These are phyloP conservation scores for Ogataea nitratoaversa DNA, from an alignment of 805 yeast species.

Conservation along the genomic window DNA sequence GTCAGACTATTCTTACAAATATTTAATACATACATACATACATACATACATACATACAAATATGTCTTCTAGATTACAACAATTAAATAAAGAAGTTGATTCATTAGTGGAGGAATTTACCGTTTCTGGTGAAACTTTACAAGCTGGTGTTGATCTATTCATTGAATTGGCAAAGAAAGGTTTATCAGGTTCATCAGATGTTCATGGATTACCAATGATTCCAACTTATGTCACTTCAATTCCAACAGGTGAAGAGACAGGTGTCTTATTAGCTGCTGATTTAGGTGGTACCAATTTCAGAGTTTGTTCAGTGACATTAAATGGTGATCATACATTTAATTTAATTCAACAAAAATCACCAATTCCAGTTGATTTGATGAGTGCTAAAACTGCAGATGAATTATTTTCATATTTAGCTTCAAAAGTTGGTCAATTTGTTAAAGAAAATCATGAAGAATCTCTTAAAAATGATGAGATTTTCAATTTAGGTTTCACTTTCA, in stretches of 20 bases:
- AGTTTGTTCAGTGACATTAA: constrained; percentile 79
- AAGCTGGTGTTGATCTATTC: constrained; percentile 51
- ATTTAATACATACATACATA: too few species aligned
- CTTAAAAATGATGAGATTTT: constrained; percentile 29
- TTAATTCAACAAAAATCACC: constrained; percentile 72
- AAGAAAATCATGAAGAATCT: constrained; percentile 50
- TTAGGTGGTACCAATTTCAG: constrained; percentile 96
- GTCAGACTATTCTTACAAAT: too few species aligned
- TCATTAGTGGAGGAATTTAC: constrained; percentile 37
- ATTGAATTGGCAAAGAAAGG: constrained; percentile 60
- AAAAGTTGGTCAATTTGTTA: constrained; percentile 61
- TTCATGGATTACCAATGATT: constrained; percentile 76
- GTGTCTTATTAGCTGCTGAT: constrained; percentile 84
- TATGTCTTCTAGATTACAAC: neutral
- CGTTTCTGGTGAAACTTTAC: constrained; percentile 38
- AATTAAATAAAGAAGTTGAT: constrained; percentile 17
- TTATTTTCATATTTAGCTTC: constrained; percentile 74
- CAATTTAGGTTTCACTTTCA: constrained; percentile 88
- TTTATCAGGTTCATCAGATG: constrained; percentile 37
- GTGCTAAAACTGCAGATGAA: constrained; percentile 59
- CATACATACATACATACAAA: too few species aligned
- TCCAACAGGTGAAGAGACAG: constrained; percentile 83
- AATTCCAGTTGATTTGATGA: constrained; percentile 75
- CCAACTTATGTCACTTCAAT: constrained; percentile 84
- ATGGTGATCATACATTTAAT: constrained; percentile 75